Base-by-base conservation (phyloP, 2,329 filamentous ascomycete genomes). In the Claviceps sp. region DNA sequence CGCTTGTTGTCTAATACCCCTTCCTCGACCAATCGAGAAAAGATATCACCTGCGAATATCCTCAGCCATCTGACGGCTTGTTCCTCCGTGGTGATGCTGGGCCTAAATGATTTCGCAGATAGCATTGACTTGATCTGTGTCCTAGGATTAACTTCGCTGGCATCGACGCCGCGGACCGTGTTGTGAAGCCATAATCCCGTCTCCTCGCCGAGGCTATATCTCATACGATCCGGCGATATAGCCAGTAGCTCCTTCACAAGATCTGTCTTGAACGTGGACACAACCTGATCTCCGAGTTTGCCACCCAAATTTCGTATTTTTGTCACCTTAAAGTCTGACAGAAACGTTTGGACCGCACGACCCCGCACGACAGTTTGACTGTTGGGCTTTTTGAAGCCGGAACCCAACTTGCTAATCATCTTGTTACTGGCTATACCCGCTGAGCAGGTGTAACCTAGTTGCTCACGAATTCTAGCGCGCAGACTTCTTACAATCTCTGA, bases 41-140 rank as follows among this genome's bases (percentile, higher is more conserved):
- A 93, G 50, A 98, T 95, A 64, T 98, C 93, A 1, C 89, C 87
- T 4, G 80, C 82, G 65, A 97, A 97, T 51, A 98, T 96, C 11
- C 84, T 78, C 41, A 98, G 73, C 93, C 93, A 98, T 55, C 82
- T 83, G 24, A 79, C 73, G 1, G 84, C 91, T 64, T 95, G 87
- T 22, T 93, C 88, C 17, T 80, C 71, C 2, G 76, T 84, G 58
- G 82, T 86, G 63, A 97, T 91, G 52, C 77, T 81, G 0, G 93
- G 93, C 26, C 87, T 78, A 62, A 98, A 98, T 0, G 89, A 94
- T 65, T 98, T 98, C 19, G 93, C 90, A 1, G 89, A 96, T 14
- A 97, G 74, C 90, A 98, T 97, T 16, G 87, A 93, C 66, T 97
- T 96, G 71, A 96, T 95, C 62, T 93, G 87, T 1, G 89, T 95